Evolutionary conservation across 2,329 filamentous ascomycete genomes (phyloP).

Genomic region (Pseudopyrenochaeta lycopersici): DNA sequence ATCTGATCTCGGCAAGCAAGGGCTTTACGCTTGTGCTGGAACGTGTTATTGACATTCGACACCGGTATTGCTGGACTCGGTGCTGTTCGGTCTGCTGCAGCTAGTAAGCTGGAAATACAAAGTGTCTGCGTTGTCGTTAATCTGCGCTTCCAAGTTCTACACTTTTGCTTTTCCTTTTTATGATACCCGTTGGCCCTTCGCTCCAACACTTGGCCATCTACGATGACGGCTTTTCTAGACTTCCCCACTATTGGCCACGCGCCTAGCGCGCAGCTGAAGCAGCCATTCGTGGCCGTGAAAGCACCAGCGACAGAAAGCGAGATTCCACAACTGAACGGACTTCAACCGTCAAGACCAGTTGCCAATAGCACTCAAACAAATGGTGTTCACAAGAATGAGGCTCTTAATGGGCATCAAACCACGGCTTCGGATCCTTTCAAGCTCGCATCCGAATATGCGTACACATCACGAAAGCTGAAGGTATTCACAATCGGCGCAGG

Average conservation of each 20-base stretch:
- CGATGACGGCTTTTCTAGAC: constrained; percentile 24
- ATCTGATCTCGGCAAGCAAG: constrained; percentile 5
- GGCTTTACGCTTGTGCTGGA: not conserved
- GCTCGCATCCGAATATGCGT: constrained; percentile 26
- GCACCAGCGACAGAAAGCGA: constrained; percentile 15
- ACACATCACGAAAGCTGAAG: constrained; percentile 25
- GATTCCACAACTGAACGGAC: constrained; percentile 17
- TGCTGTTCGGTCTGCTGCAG: not conserved
- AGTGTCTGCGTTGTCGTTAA: constrained; percentile 1
- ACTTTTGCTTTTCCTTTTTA: not conserved
- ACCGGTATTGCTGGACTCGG: constrained; percentile 1
- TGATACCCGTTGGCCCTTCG: constrained; percentile 7
- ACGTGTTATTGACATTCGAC: constrained; percentile 1
- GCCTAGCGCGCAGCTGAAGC: not conserved
- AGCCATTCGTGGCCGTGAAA: not conserved
- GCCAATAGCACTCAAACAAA: constrained; percentile 6
- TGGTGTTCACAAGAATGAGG: constrained; percentile 5
- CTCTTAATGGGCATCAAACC: not conserved
- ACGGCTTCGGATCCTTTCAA: constrained; percentile 23
- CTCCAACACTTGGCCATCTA: not conserved
- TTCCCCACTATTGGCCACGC: constrained; percentile 3
- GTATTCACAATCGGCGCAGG: constrained; percentile 43
- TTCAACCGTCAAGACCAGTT: constrained; percentile 9
- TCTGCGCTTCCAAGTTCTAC: not conserved
- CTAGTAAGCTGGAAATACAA: constrained; percentile 7